Base-by-base conservation (phyloP, 768 basidiomycete genomes). In the Fomitopsis serialis region DNA sequence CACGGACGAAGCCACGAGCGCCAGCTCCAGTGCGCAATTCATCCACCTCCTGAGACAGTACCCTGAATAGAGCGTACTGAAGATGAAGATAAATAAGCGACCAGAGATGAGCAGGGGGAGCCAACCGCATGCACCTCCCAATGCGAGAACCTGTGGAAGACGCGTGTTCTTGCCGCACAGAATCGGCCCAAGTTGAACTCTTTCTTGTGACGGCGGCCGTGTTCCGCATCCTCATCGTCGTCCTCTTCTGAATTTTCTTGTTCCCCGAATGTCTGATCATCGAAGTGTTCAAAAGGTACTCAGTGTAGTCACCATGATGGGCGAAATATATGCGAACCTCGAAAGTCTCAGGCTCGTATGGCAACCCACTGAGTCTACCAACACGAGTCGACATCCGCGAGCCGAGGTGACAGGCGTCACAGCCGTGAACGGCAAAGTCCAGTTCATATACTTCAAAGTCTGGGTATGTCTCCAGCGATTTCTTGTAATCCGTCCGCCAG, bases 321-420 rank as follows among this genome's bases (percentile, higher is more conserved):
- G 34, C 23, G 34, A 11, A 45, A 42, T 19, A 46, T 42, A 21
- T 43, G 64, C 62, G 53, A 60, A 81, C 84, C 71, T 85, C 78
- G 55, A 86, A 92, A 40, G 87, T 88, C 51, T 76, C 65, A n/a
- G 60, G 65, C 60, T 92, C 78, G 64, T 95, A 96, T n/a, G 81
- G 76, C 10, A 68, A 60, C 6, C 93, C 93, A 48, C 74, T 75
- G 36, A 94, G 62, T 45, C 78, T 72, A 0, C 85, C 89, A 11
- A 76, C 56, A 8, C 83, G 60, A 8, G 81, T 88, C 22, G 89
- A 89, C 60, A 81, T 65, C 54, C 89, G 78, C 19, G 82, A 79
- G 37, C 85, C 81, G 29, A 92, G 74, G 67, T 86, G 80, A 66
- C 93, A 96, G 21, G 90, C 92, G 67, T 94, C 89, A 63, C 93